These are phyloP conservation scores for Clausena lansium DNA, from an alignment of 345 rosid species.

Conservation along the genomic window DNA sequence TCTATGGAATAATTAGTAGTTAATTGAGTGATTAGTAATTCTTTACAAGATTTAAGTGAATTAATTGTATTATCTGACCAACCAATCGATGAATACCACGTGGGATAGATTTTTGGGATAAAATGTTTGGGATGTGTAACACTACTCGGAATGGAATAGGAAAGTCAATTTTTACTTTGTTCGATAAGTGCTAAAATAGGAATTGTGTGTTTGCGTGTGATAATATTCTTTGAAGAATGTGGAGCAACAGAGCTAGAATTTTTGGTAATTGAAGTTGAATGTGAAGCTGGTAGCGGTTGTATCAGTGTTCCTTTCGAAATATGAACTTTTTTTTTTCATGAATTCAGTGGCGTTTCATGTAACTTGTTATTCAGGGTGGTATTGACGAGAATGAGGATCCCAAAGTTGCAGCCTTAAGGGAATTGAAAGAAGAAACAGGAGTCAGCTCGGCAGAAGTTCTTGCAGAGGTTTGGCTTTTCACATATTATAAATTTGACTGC, in stretches of 20 bases:
- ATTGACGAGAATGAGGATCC: constrained; percentile 92
- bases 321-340: not conserved
- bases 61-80: no score
- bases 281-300: not conserved
- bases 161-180: no score
- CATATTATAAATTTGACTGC: not conserved
- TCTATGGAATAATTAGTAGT: no score
- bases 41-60: no score
- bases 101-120: no score
- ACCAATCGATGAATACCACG: no score
- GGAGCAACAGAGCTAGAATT: not conserved
- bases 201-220: no score
- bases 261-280: not conserved
- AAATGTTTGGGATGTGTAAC: no score
- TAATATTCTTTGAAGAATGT: not conserved
- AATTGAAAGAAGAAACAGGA: constrained; percentile 91
- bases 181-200: no score
- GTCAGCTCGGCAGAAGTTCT: constrained; percentile 72
- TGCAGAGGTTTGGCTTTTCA: constrained; percentile 61
- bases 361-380: constrained; percentile 60
- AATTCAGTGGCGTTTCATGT: not conserved
- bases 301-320: not conserved
- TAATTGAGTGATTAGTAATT: no score
- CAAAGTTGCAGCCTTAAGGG: constrained; percentile 75
- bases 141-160: no score